phyloP scores from a whole-genome alignment of 2,329 filamentous ascomycete genomes.

The Aspergillus fumigatus region DNA sequence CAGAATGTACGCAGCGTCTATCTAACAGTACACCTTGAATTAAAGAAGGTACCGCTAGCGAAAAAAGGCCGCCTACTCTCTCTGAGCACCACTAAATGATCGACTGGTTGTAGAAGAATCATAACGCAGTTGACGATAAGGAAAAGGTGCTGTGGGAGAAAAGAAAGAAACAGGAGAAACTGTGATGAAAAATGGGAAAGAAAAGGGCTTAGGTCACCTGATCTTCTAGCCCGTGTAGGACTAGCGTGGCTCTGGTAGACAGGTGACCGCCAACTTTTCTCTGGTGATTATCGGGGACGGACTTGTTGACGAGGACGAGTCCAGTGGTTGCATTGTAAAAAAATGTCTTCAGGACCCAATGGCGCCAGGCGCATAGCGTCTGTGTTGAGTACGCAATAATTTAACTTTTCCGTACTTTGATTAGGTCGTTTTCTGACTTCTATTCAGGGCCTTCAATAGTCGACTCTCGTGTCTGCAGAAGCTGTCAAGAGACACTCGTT shows the following conservation, averaged over 20 bases:
- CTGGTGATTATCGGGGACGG: constrained; percentile 16
- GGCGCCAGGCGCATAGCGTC: constrained; percentile 38
- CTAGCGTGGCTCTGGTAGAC: constrained; percentile 21
- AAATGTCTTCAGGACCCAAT: constrained; percentile 40
- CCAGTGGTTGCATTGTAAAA: constrained; percentile 15
- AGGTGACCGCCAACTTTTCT: constrained; percentile 41
- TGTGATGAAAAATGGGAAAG: constrained; percentile 20
- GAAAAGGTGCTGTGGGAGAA: constrained; percentile 64
- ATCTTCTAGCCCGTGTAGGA: constrained; percentile 18
- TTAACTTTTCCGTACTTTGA: background rate
- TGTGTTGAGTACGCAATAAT: constrained; percentile 32
- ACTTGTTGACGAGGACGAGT: constrained; percentile 15
- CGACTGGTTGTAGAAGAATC: constrained; percentile 68
- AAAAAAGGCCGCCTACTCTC: constrained; percentile 79
- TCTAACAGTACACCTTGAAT: constrained; percentile 87
- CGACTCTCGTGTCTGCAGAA: constrained; percentile 40
- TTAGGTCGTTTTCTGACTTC: constrained; percentile 10
- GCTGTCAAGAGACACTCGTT: constrained; percentile 39
- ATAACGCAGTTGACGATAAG: constrained; percentile 88
- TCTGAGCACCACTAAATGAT: constrained; percentile 94
- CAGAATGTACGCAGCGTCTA: constrained; percentile 80
- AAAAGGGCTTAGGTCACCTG: constrained; percentile 23
- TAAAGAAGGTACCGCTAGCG: constrained; percentile 90
- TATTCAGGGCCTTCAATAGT: constrained; percentile 32
- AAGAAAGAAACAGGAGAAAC: constrained; percentile 28